Percentiles rank a stretch among this genome's conserved stretches.
These are phyloP conservation scores for Euptelea pleiosperma DNA, from an alignment of 164 flowering plant genomes.

Conservation along the genomic window DNA sequence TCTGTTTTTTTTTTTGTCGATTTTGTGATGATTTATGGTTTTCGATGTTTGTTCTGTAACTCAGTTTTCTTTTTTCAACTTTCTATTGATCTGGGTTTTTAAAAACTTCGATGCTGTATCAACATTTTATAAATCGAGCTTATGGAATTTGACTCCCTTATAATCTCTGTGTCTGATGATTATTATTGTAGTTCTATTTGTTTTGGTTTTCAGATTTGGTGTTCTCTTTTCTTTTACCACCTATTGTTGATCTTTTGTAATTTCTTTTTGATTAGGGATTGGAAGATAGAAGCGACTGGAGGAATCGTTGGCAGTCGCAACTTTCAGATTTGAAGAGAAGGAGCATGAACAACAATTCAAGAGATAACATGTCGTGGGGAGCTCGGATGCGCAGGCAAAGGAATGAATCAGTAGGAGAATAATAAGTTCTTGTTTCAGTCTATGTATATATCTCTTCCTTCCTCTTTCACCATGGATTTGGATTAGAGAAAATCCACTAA, in stretches of 20 bases:
- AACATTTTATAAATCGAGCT: no score
- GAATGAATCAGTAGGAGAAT: conserved; percentile 29
- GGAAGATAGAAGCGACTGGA: conserved; percentile 56
- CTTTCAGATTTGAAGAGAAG: conserved; percentile 71
- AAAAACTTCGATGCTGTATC: no score
- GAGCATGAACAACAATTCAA: conserved; percentile 44
- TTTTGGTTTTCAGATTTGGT: background rate
- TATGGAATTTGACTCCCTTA: no score
- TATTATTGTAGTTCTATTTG: no score
- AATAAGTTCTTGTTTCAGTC: conserved; percentile 1
- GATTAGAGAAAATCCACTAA: background rate
- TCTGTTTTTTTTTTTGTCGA: no score
- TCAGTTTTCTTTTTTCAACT: no score
- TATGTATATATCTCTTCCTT: conserved; percentile 8
- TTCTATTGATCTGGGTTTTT: no score
- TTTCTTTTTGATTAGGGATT: conserved; percentile 36
- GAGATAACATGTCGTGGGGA: conserved; percentile 74
- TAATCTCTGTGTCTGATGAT: no score
- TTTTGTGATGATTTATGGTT: no score
- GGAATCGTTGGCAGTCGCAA: conserved; percentile 64
- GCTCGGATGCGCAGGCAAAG: conserved; percentile 74
- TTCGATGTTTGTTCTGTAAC: no score
- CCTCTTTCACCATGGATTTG: background rate
- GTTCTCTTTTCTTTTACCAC: background rate
- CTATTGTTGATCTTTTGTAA: background rate